These are phyloP conservation scores for Russula ochroleuca DNA, from an alignment of 768 basidiomycete species.

Conservation along the genomic window DNA sequence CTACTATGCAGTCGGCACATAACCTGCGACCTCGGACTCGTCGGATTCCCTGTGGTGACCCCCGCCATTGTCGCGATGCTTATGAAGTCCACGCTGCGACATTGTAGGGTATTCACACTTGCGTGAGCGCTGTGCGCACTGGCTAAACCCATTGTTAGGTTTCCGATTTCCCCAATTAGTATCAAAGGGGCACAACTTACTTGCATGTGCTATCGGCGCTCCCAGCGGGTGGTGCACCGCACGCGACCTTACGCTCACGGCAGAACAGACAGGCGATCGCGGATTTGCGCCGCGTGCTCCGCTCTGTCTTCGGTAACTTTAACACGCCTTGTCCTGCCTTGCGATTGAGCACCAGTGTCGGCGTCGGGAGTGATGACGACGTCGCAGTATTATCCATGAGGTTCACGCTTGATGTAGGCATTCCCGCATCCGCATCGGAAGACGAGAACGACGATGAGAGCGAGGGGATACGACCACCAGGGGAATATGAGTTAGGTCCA, in stretches of 20 bases:
- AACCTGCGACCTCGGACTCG: slow-evolving; percentile 23
- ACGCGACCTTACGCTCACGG: slow-evolving; percentile 43
- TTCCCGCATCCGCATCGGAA: slow-evolving; percentile 13
- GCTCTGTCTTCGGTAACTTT: slow-evolving; percentile 21
- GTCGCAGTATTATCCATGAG: background rate
- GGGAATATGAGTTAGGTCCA: slow-evolving; percentile 5
- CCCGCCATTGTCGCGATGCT: slow-evolving; percentile 22
- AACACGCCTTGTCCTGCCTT: slow-evolving; percentile 24
- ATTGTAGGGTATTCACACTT: slow-evolving; percentile 28
- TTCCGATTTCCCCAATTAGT: slow-evolving; percentile 1
- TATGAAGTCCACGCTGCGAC: slow-evolving; percentile 28
- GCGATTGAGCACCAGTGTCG: slow-evolving; percentile 11
- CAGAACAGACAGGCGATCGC: slow-evolving; percentile 41
- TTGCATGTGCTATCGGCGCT: slow-evolving; percentile 27
- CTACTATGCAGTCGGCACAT: slow-evolving; percentile 17
- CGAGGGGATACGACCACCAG: slow-evolving; percentile 4
- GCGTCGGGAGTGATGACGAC: background rate
- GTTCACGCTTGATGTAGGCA: slow-evolving; percentile 18
- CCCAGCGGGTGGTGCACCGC: slow-evolving; percentile 29
- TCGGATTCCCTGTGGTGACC: slow-evolving; percentile 13
- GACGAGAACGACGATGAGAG: slow-evolving; percentile 18
- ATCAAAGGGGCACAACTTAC: slow-evolving; percentile 18
- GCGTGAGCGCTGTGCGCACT: slow-evolving; percentile 27
- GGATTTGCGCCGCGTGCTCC: slow-evolving; percentile 25
- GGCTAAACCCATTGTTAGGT: slow-evolving; percentile 18